A percentile compares a stretch with the other conserved stretches of the same genome.
Conservation (phyloP, 139 green algal genomes). For the Spirogloea muscicola region DNA sequence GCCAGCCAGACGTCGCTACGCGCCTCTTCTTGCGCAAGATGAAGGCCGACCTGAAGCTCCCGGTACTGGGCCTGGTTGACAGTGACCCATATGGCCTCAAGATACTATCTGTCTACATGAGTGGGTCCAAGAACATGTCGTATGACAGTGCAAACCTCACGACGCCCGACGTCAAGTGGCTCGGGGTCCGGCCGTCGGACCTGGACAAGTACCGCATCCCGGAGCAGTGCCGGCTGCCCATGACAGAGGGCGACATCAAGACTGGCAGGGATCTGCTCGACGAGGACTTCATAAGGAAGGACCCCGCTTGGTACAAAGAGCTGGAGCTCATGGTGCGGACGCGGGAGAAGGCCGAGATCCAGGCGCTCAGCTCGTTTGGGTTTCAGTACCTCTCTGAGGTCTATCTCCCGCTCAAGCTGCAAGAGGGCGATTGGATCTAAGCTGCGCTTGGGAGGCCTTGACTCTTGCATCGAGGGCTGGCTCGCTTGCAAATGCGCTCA, state of each 20-base stretch:
- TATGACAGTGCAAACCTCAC: slow-evolving; percentile 88
- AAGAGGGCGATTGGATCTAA: slow-evolving; percentile 84
- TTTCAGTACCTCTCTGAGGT: slow-evolving; percentile 86
- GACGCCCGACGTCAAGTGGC: slow-evolving; percentile 82
- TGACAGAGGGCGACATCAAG: slow-evolving; percentile 77
- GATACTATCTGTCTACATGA: slow-evolving; percentile 78
- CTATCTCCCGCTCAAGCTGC: slow-evolving; percentile 89
- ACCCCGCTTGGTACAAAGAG: slow-evolving; percentile 84
- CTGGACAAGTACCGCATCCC: slow-evolving; percentile 76
- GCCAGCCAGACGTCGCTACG: slow-evolving; percentile 93
- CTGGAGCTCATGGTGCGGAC: slow-evolving; percentile 90
- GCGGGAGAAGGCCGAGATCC: slow-evolving; percentile 94
- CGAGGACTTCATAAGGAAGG: slow-evolving; percentile 89
- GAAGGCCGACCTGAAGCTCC: slow-evolving; percentile 77
- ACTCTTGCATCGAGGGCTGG: too few species aligned
- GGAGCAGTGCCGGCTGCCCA: slow-evolving; percentile 85
- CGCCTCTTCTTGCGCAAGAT: slow-evolving; percentile 85
- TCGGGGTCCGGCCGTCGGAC: too few species aligned
- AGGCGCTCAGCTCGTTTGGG: slow-evolving; percentile 86
- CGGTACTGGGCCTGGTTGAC: slow-evolving; percentile 90
- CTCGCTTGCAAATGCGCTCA: too few species aligned
- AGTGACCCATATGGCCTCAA: slow-evolving; percentile 94
- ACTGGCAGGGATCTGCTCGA: slow-evolving; percentile 71
- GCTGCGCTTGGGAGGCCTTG: too few species aligned
- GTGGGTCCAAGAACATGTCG: too few species aligned